phyloP scores from a whole-genome alignment of 2,329 filamentous ascomycete genomes.

The Onygenales sp. region DNA sequence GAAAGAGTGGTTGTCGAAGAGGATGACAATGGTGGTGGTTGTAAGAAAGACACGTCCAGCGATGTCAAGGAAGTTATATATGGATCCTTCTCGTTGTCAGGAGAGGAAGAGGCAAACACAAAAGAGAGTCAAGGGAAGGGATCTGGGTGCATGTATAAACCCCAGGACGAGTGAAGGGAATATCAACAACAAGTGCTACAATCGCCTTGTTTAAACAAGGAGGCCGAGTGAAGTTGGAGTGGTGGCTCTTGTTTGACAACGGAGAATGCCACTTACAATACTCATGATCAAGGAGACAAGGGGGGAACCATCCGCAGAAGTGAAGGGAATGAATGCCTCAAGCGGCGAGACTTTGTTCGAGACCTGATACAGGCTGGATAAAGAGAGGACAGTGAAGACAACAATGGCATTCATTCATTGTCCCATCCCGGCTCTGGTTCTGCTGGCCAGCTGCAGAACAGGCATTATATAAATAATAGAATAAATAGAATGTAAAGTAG shows the following conservation, averaged over 20 bases:
- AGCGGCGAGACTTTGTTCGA: no score
- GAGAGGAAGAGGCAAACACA: no score
- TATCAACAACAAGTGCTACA: no score
- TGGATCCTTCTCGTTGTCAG: constrained; percentile 5
- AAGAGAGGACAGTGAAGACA: background rate
- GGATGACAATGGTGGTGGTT: background rate
- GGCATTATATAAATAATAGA: background rate
- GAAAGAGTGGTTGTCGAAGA: background rate
- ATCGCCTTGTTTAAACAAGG: no score
- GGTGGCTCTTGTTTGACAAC: no score
- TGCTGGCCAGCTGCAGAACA: background rate
- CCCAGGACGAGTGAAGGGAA: background rate
- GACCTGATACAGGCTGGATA: background rate
- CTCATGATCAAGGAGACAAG: background rate
- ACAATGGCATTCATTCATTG: constrained; percentile 3
- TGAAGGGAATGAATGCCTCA: background rate
- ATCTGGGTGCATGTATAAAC: background rate
- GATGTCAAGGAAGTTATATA: background rate
- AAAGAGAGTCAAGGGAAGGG: background rate
- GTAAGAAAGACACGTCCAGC: constrained; percentile 5
- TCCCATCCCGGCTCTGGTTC: background rate
- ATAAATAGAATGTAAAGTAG: background rate
- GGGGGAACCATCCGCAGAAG: background rate
- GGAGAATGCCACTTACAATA: no score
- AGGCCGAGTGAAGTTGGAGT: no score